phyloP scores from a whole-genome alignment of 2,329 filamentous ascomycete genomes.

The Alternaria conjuncta region DNA sequence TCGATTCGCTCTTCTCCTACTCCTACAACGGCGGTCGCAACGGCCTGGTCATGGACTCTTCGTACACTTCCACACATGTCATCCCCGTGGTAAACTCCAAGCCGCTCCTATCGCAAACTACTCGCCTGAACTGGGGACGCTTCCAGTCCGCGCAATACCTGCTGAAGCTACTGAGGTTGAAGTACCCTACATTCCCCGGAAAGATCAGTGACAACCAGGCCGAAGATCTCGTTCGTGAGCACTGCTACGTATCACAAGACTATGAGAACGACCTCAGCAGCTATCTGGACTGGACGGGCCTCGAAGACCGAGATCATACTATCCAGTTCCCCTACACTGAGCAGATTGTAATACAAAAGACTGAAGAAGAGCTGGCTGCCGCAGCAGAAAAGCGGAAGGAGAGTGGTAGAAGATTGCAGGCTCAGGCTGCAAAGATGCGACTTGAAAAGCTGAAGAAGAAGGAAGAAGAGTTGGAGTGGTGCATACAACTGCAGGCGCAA shows the following conservation, averaged over 20 bases:
- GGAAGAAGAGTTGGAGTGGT: slow-evolving; percentile 94
- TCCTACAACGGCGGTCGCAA: slow-evolving; percentile 86
- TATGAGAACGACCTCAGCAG: slow-evolving; percentile 78
- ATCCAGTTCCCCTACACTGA: slow-evolving; percentile 95
- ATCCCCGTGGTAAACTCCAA: slow-evolving; percentile 92
- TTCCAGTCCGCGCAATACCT: slow-evolving; percentile 90
- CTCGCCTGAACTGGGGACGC: slow-evolving; percentile 92
- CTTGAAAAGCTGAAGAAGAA: slow-evolving; percentile 94
- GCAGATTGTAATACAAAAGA: slow-evolving; percentile 88
- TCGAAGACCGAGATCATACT: slow-evolving; percentile 87
- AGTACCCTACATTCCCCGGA: slow-evolving; percentile 87
- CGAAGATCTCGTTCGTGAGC: slow-evolving; percentile 83
- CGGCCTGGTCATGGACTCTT: slow-evolving; percentile 88
- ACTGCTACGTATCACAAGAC: slow-evolving; percentile 86
- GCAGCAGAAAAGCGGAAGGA: slow-evolving; percentile 96
- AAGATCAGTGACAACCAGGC: slow-evolving; percentile 87
- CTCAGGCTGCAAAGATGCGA: slow-evolving; percentile 97
- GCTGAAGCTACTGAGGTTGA: slow-evolving; percentile 84
- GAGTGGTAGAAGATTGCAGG: slow-evolving; percentile 86
- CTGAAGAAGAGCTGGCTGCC: slow-evolving; percentile 86
- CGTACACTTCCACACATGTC: slow-evolving; percentile 91
- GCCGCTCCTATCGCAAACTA: slow-evolving; percentile 82
- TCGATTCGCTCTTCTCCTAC: slow-evolving; percentile 97
- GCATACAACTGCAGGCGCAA: slow-evolving; percentile 78
- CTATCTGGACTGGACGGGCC: slow-evolving; percentile 87